A percentile compares a stretch with the other conserved stretches of the same genome.
phyloP scores from a whole-genome alignment of 768 basidiomycete species.

The Sporobolomyces pararoseus region DNA sequence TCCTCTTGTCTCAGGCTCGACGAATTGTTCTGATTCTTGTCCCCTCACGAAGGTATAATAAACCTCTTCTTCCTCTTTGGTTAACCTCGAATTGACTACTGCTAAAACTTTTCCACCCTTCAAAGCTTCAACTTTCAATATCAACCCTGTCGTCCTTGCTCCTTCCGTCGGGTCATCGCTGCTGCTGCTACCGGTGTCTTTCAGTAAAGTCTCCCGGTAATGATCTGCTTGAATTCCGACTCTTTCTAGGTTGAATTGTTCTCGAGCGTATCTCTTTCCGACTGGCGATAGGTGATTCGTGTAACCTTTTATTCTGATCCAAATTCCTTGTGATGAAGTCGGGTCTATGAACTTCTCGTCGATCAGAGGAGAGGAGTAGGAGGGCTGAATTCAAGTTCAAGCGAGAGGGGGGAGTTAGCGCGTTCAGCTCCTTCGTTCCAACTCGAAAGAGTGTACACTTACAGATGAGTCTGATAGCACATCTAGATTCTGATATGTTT shows the following conservation, averaged over 20 bases:
- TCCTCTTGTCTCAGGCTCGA: no score
- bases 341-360: background rate
- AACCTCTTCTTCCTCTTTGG: constrained; percentile 3
- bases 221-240: background rate
- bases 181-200: background rate
- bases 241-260: background rate
- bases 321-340: background rate
- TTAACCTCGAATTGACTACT: background rate
- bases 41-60: background rate
- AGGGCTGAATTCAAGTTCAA: no score
- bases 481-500: no score
- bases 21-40: background rate
- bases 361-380: background rate
- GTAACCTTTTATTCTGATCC: constrained; percentile 1
- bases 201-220: background rate
- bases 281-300: background rate
- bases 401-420: background rate
- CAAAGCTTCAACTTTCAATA: constrained; percentile 8
- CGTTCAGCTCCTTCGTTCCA: no score
- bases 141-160: background rate
- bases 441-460: no score
- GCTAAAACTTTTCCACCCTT: background rate
- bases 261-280: background rate
- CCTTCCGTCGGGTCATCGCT: background rate
- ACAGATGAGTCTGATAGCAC: no score